phyloP scores from a whole-genome alignment of 225 moss, liverwort and hornwort species.

The Bryoerythrophyllum caledonicum region DNA sequence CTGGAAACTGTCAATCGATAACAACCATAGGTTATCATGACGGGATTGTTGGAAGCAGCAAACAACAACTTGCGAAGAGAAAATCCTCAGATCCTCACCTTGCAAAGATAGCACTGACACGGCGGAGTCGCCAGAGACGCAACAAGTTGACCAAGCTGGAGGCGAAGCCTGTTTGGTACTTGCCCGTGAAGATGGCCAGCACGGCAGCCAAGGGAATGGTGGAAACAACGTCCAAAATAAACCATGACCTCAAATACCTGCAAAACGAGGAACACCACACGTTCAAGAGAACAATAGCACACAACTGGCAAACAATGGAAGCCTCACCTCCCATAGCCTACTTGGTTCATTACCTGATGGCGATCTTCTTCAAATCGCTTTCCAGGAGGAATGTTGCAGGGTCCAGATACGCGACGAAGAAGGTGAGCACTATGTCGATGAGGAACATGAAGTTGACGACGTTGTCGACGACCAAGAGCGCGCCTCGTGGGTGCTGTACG shows the following conservation, averaged over 20 bases:
- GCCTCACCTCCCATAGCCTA: too few species aligned
- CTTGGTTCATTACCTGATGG: constrained; percentile 41
- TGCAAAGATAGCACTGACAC: constrained; percentile 83
- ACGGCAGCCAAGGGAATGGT: constrained; percentile 70
- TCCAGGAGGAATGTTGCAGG: constrained; percentile 66
- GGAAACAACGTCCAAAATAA: constrained; percentile 78
- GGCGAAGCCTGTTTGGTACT: constrained; percentile 65
- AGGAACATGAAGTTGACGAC: constrained; percentile 73
- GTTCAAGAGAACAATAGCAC: too few species aligned
- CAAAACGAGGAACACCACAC: background rate
- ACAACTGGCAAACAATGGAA: too few species aligned
- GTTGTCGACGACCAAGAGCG: constrained; percentile 60
- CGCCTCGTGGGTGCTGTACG: constrained; percentile 42
- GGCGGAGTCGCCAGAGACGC: constrained; percentile 91
- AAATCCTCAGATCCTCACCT: constrained; percentile 60
- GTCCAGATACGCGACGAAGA: constrained; percentile 91
- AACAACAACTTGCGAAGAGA: background rate
- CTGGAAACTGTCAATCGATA: too few species aligned
- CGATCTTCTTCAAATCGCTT: constrained; percentile 56
- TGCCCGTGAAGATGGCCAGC: constrained; percentile 65
- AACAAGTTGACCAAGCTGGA: constrained; percentile 71
- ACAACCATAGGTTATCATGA: background rate
- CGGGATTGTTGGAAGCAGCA: constrained; percentile 12
- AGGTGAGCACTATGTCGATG: constrained; percentile 77
- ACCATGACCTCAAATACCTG: constrained; percentile 90